Conservation (phyloP, 768 basidiomycete genomes). For the Hericium erinaceus region DNA sequence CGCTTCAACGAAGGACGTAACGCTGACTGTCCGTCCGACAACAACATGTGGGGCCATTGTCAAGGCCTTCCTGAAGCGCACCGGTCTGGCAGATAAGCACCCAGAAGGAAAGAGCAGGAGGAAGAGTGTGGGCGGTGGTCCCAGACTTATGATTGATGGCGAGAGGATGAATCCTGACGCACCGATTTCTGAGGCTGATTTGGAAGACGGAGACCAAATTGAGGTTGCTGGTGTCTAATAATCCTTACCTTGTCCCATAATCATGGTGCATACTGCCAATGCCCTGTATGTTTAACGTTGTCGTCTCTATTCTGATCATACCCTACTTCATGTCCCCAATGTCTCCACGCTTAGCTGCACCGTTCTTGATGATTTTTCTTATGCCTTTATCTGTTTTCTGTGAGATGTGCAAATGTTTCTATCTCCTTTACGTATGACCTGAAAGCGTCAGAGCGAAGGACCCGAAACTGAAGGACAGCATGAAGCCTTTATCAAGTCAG, state of each 20-base stretch:
- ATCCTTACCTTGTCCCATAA: neutral
- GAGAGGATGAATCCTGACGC: conserved; percentile 52
- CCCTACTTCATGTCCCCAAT: no score
- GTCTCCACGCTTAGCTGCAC: no score
- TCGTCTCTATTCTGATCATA: neutral
- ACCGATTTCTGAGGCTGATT: conserved; percentile 55
- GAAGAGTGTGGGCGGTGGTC: conserved; percentile 27
- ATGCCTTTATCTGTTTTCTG: no score
- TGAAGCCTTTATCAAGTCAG: no score
- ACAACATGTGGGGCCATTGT: conserved; percentile 73
- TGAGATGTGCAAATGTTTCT: no score
- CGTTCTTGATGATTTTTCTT: no score
- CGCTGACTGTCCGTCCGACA: conserved; percentile 60
- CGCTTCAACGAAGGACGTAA: conserved; percentile 41
- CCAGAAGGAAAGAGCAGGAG: conserved; percentile 25
- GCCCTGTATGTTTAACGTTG: neutral
- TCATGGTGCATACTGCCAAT: neutral
- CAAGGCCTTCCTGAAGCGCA: conserved; percentile 63
- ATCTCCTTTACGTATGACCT: no score
- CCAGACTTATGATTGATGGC: conserved; percentile 57
- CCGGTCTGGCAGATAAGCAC: conserved; percentile 50
- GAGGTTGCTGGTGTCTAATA: conserved; percentile 35
- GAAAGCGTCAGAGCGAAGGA: no score
- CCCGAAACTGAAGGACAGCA: no score
- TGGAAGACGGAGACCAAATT: conserved; percentile 76